Evolutionary conservation across 1,139 yeast genomes (phyloP).

Genomic region (Yamadazyma kanchanaburiensis): DNA sequence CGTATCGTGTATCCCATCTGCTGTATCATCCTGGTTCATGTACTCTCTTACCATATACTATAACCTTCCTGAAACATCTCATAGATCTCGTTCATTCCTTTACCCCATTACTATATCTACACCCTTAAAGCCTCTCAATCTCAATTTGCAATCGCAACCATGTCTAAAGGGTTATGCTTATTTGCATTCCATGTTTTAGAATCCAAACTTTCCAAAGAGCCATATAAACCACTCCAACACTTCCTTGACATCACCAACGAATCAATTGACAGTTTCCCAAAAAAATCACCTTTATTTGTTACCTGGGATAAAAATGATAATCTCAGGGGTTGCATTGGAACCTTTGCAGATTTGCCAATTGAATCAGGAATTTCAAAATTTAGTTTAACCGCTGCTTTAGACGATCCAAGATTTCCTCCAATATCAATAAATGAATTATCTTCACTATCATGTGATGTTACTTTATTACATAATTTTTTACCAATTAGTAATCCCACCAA

Average conservation of each 20-base stretch:
- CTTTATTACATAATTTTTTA: conserved; percentile 62
- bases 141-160: too few relatives aligned
- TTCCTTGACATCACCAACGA: conserved; percentile 17
- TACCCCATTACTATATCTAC: too few relatives aligned
- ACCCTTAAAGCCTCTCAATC: too few relatives aligned
- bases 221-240: conserved; percentile 15
- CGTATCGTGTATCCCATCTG: too few relatives aligned
- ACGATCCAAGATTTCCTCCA: conserved; percentile 76
- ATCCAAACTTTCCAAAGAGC: conserved; percentile 16
- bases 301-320: conserved; percentile 70
- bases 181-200: conserved; percentile 37
- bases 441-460: conserved; percentile 46
- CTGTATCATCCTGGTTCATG: too few relatives aligned
- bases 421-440: conserved; percentile 56
- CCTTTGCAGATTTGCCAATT: conserved; percentile 50
- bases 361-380: conserved; percentile 60
- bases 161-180: conserved; percentile 36
- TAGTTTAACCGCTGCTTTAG: conserved; percentile 64
- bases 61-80: too few relatives aligned
- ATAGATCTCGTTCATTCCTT: too few relatives aligned
- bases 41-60: too few relatives aligned
- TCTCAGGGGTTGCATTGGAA: conserved; percentile 92
- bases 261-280: conserved; percentile 38
- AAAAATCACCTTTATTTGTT: conserved; percentile 60
- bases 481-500: conserved; percentile 48